phyloP scores from a whole-genome alignment of 805 yeast species.

The Candida manassasensis region DNA sequence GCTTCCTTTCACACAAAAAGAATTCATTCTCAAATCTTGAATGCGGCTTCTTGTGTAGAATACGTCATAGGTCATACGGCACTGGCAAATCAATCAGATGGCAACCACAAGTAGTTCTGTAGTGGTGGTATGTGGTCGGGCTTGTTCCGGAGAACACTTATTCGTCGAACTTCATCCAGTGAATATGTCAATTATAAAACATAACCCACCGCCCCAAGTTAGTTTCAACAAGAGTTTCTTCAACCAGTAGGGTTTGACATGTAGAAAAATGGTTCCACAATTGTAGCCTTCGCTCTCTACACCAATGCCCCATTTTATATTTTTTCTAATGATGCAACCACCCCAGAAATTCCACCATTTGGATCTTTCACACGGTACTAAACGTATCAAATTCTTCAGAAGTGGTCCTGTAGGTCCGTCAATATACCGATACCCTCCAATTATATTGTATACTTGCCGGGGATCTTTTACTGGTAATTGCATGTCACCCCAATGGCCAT shows the following conservation, averaged over 20 bases:
- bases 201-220: slow-evolving; percentile 61
- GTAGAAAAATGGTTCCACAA: slow-evolving; percentile 64
- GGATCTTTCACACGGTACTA: slow-evolving; percentile 71
- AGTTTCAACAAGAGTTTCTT: slow-evolving; percentile 43
- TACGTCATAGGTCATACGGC: too few species aligned
- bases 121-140: too few species aligned
- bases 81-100: too few species aligned
- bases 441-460: slow-evolving; percentile 81
- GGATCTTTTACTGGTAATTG: slow-evolving; percentile 62
- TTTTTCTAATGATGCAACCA: slow-evolving; percentile 73
- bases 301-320: slow-evolving; percentile 79
- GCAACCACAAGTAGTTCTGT: too few species aligned
- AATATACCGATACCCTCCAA: slow-evolving; percentile 79
- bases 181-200: slow-evolving; percentile 44
- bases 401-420: slow-evolving; percentile 94
- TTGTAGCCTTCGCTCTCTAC: slow-evolving; percentile 81
- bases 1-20: too few species aligned
- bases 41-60: too few species aligned
- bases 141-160: too few species aligned
- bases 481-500: slow-evolving; percentile 91
- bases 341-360: slow-evolving; percentile 93
- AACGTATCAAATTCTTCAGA: slow-evolving; percentile 65
- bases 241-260: slow-evolving; percentile 49
- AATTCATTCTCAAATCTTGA: too few species aligned
- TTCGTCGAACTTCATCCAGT: not conserved